These are phyloP conservation scores for Cinnamomum micranthum DNA, from an alignment of 164 flowering plant genomes.

Conservation along the genomic window DNA sequence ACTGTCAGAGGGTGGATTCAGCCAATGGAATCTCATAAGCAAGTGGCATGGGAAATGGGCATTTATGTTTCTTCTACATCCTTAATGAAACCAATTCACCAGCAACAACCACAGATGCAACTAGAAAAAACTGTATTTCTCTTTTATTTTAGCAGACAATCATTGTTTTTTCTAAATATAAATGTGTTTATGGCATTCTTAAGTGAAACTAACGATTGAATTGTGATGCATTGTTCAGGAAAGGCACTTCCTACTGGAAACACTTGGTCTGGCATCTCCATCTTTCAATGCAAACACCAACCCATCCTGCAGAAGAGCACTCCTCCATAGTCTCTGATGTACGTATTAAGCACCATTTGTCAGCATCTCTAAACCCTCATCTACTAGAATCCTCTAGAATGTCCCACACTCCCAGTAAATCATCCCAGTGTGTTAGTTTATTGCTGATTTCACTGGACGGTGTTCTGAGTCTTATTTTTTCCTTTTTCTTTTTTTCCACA, in stretches of 20 bases:
- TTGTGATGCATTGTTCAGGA: constrained; percentile 52
- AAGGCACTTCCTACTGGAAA: constrained; percentile 67
- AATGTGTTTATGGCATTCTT: neutral
- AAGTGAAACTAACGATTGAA: constrained; percentile 14
- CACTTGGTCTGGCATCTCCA: constrained; percentile 73
- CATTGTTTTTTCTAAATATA: too few species aligned
- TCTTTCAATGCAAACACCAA: constrained; percentile 33
- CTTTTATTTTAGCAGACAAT: too few species aligned
- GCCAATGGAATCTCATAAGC: too few species aligned
- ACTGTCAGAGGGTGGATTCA: too few species aligned
- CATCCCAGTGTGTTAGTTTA: neutral
- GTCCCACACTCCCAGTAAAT: constrained; percentile 7
- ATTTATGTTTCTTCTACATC: too few species aligned
- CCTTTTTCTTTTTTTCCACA: constrained; percentile 3
- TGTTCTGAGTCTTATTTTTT: neutral
- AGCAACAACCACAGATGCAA: too few species aligned
- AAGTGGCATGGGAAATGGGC: too few species aligned
- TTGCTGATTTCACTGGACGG: neutral
- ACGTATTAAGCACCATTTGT: neutral
- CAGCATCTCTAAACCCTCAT: neutral
- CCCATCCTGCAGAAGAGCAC: constrained; percentile 78
- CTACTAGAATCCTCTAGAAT: constrained; percentile 7
- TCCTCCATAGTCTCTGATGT: constrained; percentile 70
- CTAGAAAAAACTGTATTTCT: neutral
- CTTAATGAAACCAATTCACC: too few species aligned